A percentile compares a stretch with the other conserved stretches of the same genome.
Conservation (phyloP, 306 rosid species). For the Potentilla sterilis region DNA sequence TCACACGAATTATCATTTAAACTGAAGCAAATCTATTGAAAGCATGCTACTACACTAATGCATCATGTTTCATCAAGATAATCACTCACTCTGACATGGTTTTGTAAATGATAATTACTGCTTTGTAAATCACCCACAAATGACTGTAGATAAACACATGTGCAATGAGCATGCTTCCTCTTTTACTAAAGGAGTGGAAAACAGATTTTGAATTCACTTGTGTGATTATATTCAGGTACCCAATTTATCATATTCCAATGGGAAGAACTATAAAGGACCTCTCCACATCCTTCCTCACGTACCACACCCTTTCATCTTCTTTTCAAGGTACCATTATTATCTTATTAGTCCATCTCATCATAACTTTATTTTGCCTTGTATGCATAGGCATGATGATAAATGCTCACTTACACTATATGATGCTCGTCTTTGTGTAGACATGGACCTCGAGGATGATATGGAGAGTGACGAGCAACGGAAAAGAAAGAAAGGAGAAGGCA, state of each 20-base stretch:
- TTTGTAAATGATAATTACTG: not conserved
- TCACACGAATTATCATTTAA: not conserved
- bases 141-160: not conserved
- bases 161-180: not conserved
- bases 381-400: not conserved
- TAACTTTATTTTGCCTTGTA: not conserved
- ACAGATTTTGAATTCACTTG: not conserved
- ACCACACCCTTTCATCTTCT: constrained; percentile 94
- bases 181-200: not conserved
- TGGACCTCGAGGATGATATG: constrained; percentile 57
- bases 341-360: not conserved
- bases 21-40: not conserved
- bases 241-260: constrained; percentile 98
- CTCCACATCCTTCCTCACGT: constrained; percentile 88
- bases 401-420: constrained; percentile 1
- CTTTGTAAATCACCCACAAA: not conserved
- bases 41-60: not conserved
- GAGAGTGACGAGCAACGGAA: constrained; percentile 35
- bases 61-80: not conserved
- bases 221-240: constrained; percentile 68
- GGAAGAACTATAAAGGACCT: constrained; percentile 89
- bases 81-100: not conserved
- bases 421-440: constrained; percentile 38
- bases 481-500: constrained; percentile 63
- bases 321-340: constrained; percentile 65